Base-by-base conservation (phyloP, 2,329 filamentous ascomycete species). In the Chalaropsis thielavioides region DNA sequence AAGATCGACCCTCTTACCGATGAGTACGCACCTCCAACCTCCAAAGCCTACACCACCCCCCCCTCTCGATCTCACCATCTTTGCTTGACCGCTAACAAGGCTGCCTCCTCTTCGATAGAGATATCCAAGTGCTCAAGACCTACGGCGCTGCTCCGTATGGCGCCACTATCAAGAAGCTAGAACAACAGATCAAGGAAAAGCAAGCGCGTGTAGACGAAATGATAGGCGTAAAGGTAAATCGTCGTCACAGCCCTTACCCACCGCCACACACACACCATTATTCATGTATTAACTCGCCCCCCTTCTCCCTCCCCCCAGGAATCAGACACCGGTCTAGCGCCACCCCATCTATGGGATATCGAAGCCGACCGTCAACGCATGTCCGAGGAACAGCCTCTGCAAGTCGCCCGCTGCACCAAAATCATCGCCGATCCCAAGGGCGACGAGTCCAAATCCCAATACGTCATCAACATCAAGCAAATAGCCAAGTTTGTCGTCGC, bases 391-490 rank as follows among this genome's bases (percentile, higher is more conserved):
- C 94, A 99, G 73, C 94, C 94, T 54, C 83, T 97, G 71, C 94
- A 99, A 78, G 94, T 99, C 69, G 94, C 94, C 69, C 84, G 94
- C 73, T 99, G 94, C 82, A 99, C 94, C 67, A 99, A 99, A 82
- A 99, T 99, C 75, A 99, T 99, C 71, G 86, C 91, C 68, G 92
- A 97, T 73, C 92, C 96, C 75, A 92, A 94, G 77, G 76, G 76
- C n/a, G 92, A 97, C 74, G 78, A 90, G 68, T 89, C 95, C 69
- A 99, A 99, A 84, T 95, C 89, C 84, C 99, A 97, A 85, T 99
- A 99, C 80, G 92, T 99, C 72, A 99, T 99, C 83, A 99, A 99
- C 77, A 92, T 99, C 71, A 99, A 99, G 81, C 94, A 99, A 77
- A 99, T 99, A 72, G 94, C 94, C 73, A 99, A 99, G 79, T 99